phyloP scores from a whole-genome alignment of 2,329 filamentous ascomycete genomes.

The Colletotrichum chlorophyti region DNA sequence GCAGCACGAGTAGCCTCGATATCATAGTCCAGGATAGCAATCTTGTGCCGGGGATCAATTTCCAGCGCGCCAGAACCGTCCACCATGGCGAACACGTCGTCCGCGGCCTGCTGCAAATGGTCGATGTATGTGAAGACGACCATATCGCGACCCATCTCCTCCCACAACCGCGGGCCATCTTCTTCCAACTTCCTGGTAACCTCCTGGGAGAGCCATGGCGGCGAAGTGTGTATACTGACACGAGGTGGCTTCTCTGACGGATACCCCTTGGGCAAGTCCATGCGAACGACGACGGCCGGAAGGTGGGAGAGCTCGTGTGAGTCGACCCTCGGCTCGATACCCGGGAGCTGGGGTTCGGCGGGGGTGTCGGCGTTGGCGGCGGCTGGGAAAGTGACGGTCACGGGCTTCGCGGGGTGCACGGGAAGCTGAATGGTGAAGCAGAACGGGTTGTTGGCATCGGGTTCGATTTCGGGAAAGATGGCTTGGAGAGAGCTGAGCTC shows the following conservation, averaged over 20 bases:
- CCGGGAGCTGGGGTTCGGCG: constrained; percentile 18
- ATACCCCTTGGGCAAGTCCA: constrained; percentile 65
- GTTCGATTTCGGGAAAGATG: constrained; percentile 71
- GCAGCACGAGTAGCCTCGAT: constrained; percentile 73
- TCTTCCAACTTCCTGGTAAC: constrained; percentile 57
- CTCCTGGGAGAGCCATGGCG: constrained; percentile 61
- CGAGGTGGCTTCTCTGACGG: constrained; percentile 59
- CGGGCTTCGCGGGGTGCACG: constrained; percentile 58
- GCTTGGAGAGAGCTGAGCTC: constrained; percentile 68
- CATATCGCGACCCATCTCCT: constrained; percentile 65
- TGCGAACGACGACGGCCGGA: constrained; percentile 60
- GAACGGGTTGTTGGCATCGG: constrained; percentile 50
- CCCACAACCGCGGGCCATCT: constrained; percentile 63
- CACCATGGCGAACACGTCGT: constrained; percentile 66
- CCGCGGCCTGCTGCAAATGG: constrained; percentile 63
- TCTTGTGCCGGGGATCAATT: constrained; percentile 65
- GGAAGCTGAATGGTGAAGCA: constrained; percentile 64
- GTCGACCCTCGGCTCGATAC: constrained; percentile 38
- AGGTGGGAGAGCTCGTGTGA: constrained; percentile 62
- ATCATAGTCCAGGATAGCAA: constrained; percentile 80
- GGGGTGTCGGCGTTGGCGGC: constrained; percentile 36
- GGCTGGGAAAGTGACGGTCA: constrained; percentile 65
- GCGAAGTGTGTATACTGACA: constrained; percentile 58
- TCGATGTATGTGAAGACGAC: constrained; percentile 71
- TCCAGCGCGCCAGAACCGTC: constrained; percentile 54